Evolutionary conservation across 345 rosid genomes (phyloP).

Genomic region (Syzygium aromaticum): DNA sequence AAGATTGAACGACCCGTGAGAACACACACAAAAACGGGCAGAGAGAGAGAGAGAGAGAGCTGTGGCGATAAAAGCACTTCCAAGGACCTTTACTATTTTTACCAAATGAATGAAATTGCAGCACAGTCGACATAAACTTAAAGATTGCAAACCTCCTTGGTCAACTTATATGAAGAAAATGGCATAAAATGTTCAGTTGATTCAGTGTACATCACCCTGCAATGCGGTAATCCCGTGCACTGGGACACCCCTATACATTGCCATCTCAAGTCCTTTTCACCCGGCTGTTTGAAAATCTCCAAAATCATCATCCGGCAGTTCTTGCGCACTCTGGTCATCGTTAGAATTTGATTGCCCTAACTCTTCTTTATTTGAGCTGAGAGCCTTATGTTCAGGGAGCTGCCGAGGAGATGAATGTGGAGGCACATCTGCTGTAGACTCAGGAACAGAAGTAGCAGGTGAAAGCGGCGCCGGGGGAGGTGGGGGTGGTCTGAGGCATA

Average conservation of each 20-base stretch:
- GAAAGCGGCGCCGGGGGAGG: slow-evolving; percentile 69
- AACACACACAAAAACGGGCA: background rate
- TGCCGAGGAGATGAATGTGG: slow-evolving; percentile 21
- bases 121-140: background rate
- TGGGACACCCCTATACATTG: background rate
- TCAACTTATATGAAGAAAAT: background rate
- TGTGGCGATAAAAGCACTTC: background rate
- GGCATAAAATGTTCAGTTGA: background rate
- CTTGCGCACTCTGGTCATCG: slow-evolving; percentile 27
- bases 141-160: background rate
- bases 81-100: background rate
- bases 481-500: slow-evolving; percentile 67
- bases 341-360: slow-evolving; percentile 17
- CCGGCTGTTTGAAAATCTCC: slow-evolving; percentile 98
- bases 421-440: slow-evolving; percentile 28
- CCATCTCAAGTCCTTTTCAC: slow-evolving; percentile 5
- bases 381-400: slow-evolving; percentile 10
- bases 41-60: background rate
- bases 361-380: slow-evolving; percentile 14
- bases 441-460: slow-evolving; percentile 28
- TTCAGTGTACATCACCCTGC: background rate
- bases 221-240: background rate
- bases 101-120: background rate
- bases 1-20: background rate
- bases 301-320: slow-evolving; percentile 71